Evolutionary conservation across 2,329 filamentous ascomycete species (phyloP).

Genomic region (Exserohilum turcica): DNA sequence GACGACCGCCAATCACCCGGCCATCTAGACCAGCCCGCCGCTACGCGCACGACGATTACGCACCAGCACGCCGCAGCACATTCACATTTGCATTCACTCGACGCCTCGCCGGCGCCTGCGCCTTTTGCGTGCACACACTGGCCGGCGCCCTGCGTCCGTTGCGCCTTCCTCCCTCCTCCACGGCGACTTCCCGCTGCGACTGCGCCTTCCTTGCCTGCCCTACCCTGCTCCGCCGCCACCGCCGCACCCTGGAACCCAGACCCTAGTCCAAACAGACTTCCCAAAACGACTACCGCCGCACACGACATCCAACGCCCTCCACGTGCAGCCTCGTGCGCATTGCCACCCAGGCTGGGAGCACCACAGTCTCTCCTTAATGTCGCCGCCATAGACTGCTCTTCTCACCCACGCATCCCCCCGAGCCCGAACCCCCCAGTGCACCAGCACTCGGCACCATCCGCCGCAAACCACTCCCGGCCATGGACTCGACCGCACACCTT

Average conservation of each 20-base stretch:
- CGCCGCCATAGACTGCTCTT: constrained; percentile 12
- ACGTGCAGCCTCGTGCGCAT: constrained; percentile 14
- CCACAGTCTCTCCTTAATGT: constrained; percentile 17
- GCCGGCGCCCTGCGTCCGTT: constrained; percentile 5
- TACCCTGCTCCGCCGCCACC: constrained; percentile 16
- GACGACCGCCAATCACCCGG: constrained; percentile 16
- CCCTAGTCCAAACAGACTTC: constrained; percentile 28
- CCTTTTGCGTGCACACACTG: too few species aligned
- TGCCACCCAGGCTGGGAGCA: not conserved
- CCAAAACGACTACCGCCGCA: constrained; percentile 21
- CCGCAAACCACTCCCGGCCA: constrained; percentile 34
- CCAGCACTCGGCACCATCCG: constrained; percentile 19
- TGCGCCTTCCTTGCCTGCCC: constrained; percentile 14
- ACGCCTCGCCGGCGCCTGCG: too few species aligned
- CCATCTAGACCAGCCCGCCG: constrained; percentile 18
- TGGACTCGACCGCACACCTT: constrained; percentile 51
- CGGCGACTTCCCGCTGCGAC: constrained; percentile 6
- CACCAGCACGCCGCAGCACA: constrained; percentile 6
- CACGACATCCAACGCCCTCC: constrained; percentile 6
- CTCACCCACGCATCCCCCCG: constrained; percentile 7
- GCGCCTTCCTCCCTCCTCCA: not conserved
- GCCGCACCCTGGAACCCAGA: constrained; percentile 8
- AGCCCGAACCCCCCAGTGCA: constrained; percentile 18
- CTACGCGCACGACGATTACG: constrained; percentile 19
- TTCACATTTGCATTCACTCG: constrained; percentile 2